Base-by-base conservation (phyloP, 2,329 filamentous ascomycete species). In the Laburnicola sp. region DNA sequence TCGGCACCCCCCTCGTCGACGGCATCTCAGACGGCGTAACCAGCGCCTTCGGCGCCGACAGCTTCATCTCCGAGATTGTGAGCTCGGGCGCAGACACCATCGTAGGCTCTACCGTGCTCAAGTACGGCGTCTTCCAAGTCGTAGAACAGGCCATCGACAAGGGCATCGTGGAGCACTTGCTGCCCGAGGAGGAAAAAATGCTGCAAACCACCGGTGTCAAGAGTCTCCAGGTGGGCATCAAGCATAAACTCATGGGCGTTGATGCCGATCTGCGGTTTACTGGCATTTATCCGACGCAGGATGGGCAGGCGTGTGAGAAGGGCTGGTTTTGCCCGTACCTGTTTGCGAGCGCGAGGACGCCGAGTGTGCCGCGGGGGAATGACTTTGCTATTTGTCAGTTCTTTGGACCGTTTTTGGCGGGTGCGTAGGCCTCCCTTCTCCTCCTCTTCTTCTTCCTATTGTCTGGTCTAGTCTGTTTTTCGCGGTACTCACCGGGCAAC, bases 201-300 rank as follows among this genome's bases (percentile, higher is more conserved):
- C 56, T 73, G 23, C 54, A 59, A 21, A 74, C 71, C 4, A 69
- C 64, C 1, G 64, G 62, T 34, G 66, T 73, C 21, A 73, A 69
- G 57, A 72, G 65, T 32, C 32, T 74, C 39, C 70, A 72, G 41
- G 65, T 73, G 9, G 60, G 65, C 35, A 68, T 74, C 50, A 72
- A 72, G 53, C 73, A 74, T 43, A 74, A 74, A 26, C 58, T 74
- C 39, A 74, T 75, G 70, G 71, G 71, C 37, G 70, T 74, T 2
- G 67, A 74, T 43, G 71, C 72, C 3, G 70, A 73, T 51, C 32
- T 75, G 36, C 50, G 68, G 1, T 71, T 73, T 40, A 52, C 51
- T 0, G 64, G 66, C 10, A 59, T 68, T 3, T 63, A 62, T 50
- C 63, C 68, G 0, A 38, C 63, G 1, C 27, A 22, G 10, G 58